Percentiles rank a stretch among this genome's conserved stretches.
Evolutionary conservation across 1,139 yeast genomes (phyloP).

Genomic region (Saccharomycopsis crataegensis): DNA sequence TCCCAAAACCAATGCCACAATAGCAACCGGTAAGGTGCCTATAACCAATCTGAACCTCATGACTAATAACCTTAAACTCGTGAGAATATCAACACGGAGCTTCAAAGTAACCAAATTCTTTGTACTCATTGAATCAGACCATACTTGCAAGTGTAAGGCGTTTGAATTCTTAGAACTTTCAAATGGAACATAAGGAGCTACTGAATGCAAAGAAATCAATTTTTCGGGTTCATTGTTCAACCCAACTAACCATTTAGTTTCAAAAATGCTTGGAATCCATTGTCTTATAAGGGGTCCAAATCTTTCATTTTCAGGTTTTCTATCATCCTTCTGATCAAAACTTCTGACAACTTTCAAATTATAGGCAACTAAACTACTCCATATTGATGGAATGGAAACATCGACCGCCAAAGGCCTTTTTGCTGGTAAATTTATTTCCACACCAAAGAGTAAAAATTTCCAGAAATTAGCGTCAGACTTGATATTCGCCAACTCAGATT

Average conservation of each 20-base stretch:
- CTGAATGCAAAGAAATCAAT: slow-evolving; percentile 54
- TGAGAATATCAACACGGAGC: slow-evolving; percentile 29
- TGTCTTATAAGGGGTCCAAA: slow-evolving; percentile 68
- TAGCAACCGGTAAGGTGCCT: slow-evolving; percentile 48
- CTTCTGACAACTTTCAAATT: slow-evolving; percentile 27
- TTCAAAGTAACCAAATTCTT: slow-evolving; percentile 21
- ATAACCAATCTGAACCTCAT: slow-evolving; percentile 58
- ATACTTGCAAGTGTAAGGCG: slow-evolving; percentile 30
- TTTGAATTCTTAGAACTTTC: slow-evolving; percentile 21
- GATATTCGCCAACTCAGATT: slow-evolving; percentile 2
- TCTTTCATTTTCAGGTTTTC: slow-evolving; percentile 21
- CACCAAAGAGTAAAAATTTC: slow-evolving; percentile 23
- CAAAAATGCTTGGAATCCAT: slow-evolving; percentile 52
- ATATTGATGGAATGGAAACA: slow-evolving; percentile 45
- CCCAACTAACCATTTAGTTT: slow-evolving; percentile 69
- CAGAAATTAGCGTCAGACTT: slow-evolving; percentile 9
- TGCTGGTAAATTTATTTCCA: slow-evolving; percentile 31
- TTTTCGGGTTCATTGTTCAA: slow-evolving; percentile 31
- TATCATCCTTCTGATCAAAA: slow-evolving; percentile 14
- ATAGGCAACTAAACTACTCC: slow-evolving; percentile 59
- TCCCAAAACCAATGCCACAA: slow-evolving; percentile 37
- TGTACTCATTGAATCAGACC: slow-evolving; percentile 27
- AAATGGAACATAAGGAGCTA: slow-evolving; percentile 72
- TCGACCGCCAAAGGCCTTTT: slow-evolving; percentile 41
- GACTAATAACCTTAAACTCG: slow-evolving; percentile 44